Evolutionary conservation across 2,329 filamentous ascomycete genomes (phyloP).

Genomic region (Aspergillus spinulosporus): DNA sequence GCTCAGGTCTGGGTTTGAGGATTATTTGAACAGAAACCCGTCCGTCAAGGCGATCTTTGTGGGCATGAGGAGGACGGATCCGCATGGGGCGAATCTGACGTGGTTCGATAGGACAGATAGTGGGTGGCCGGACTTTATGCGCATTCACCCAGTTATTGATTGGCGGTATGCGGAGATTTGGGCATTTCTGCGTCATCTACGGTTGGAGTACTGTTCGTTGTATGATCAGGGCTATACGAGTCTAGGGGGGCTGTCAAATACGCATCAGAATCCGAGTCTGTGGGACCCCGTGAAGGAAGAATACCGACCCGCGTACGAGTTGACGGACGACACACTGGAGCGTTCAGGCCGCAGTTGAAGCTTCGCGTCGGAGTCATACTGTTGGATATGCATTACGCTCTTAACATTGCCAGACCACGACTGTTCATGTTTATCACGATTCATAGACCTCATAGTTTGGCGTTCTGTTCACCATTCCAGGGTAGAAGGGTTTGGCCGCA

Average conservation of each 20-base stretch:
- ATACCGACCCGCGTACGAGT: constrained; percentile 74
- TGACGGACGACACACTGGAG: constrained; percentile 74
- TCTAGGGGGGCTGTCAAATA: constrained; percentile 86
- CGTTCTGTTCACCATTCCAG: neutral
- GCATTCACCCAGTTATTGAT: constrained; percentile 92
- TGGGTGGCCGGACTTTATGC: constrained; percentile 90
- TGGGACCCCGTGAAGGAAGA: constrained; percentile 35
- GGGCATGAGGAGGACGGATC: constrained; percentile 86
- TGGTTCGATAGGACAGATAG: constrained; percentile 85
- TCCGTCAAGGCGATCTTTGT: constrained; percentile 77
- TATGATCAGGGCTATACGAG: constrained; percentile 91
- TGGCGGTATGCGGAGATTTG: constrained; percentile 97
- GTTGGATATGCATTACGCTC: neutral
- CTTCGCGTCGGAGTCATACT: neutral
- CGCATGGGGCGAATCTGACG: constrained; percentile 75
- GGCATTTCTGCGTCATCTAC: constrained; percentile 72
- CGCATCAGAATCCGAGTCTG: constrained; percentile 80
- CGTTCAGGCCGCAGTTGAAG: constrained; percentile 66
- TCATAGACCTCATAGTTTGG: constrained; percentile 6
- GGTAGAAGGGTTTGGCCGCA: neutral
- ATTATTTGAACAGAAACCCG: constrained; percentile 61
- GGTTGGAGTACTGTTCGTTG: constrained; percentile 78
- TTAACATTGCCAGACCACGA: neutral
- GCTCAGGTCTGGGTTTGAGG: constrained; percentile 78
- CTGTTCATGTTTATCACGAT: neutral